Evolutionary conservation across 805 yeast species (phyloP).

Genomic region (Brettanomyces nanus): DNA sequence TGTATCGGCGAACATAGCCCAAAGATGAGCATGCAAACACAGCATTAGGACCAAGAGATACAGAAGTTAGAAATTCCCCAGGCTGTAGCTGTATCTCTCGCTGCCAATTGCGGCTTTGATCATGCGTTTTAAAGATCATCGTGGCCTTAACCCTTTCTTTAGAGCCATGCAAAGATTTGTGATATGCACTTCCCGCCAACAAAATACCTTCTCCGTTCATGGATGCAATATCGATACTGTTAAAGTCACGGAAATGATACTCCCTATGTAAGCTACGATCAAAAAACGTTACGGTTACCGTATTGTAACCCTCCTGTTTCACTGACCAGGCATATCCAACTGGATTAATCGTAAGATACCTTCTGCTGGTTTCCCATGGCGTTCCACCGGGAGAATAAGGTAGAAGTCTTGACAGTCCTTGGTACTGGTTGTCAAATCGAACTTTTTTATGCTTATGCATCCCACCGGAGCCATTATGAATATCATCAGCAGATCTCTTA

Average conservation of each 20-base stretch:
- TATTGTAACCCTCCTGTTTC: slow-evolving; percentile 46
- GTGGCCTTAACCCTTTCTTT: slow-evolving; percentile 21
- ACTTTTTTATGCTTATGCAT: neutral
- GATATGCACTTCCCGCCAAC: slow-evolving; percentile 39
- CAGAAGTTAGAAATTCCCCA: slow-evolving; percentile 54
- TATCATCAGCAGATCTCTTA: neutral
- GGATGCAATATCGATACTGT: slow-evolving; percentile 66
- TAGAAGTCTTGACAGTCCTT: neutral
- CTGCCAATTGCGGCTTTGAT: slow-evolving; percentile 65
- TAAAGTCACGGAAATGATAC: slow-evolving; percentile 75
- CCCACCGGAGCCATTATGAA: no score
- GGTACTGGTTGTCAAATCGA: neutral
- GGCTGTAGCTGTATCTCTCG: slow-evolving; percentile 32
- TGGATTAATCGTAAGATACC: slow-evolving; percentile 74
- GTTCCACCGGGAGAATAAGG: slow-evolving; percentile 88
- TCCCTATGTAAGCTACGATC: slow-evolving; percentile 70
- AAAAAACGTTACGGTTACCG: slow-evolving; percentile 82
- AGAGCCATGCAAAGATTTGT: slow-evolving; percentile 4
- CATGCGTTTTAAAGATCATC: slow-evolving; percentile 64
- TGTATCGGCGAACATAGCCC: slow-evolving; percentile 69
- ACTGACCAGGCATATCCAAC: slow-evolving; percentile 81
- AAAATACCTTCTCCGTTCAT: slow-evolving; percentile 60
- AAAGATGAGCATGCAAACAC: slow-evolving; percentile 64
- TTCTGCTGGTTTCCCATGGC: slow-evolving; percentile 58
- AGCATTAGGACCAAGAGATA: slow-evolving; percentile 55